Percentiles rank a stretch among this genome's conserved stretches.
Conservation (phyloP, 768 basidiomycete species). For the Crucibulum laeve region DNA sequence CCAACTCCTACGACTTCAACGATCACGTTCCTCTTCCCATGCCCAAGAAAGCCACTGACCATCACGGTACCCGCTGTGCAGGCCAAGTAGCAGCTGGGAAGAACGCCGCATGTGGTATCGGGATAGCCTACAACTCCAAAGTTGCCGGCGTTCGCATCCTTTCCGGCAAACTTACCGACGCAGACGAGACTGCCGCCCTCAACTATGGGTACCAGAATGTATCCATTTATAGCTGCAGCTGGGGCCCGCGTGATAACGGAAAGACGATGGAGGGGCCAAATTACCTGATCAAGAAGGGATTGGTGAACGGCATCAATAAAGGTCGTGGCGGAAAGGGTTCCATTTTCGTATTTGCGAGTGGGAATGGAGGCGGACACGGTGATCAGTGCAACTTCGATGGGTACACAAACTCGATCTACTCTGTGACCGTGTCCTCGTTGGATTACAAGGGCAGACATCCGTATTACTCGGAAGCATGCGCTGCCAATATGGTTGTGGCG, state of each 20-base stretch:
- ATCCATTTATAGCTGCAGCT: conserved; percentile 93
- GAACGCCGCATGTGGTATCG: conserved; percentile 92
- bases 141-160: conserved; percentile 95
- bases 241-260: conserved; percentile 98
- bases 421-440: conserved; percentile 92
- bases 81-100: conserved; percentile 93
- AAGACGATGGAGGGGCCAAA: conserved; percentile 91
- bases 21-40: conserved; percentile 85
- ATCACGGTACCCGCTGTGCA: conserved; percentile 96
- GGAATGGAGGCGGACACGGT: conserved; percentile 86
- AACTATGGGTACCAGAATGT: conserved; percentile 93
- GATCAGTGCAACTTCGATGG: conserved; percentile 99
- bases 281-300: conserved; percentile 87
- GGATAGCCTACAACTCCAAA: conserved; percentile 88
- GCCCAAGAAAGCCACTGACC: conserved; percentile 85
- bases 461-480: conserved; percentile 96
- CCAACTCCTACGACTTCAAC: conserved; percentile 94
- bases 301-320: conserved; percentile 89
- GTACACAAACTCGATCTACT: conserved; percentile 97
- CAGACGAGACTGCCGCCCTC: conserved; percentile 91
- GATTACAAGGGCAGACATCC: conserved; percentile 93
- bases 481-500: conserved; percentile 95
- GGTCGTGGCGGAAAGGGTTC: conserved; percentile 89
- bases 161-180: conserved; percentile 90
- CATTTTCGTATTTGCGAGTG: conserved; percentile 95